These are phyloP conservation scores for Uronychia binucleata DNA, from an alignment of 73 alveolate species.

Conservation along the genomic window DNA sequence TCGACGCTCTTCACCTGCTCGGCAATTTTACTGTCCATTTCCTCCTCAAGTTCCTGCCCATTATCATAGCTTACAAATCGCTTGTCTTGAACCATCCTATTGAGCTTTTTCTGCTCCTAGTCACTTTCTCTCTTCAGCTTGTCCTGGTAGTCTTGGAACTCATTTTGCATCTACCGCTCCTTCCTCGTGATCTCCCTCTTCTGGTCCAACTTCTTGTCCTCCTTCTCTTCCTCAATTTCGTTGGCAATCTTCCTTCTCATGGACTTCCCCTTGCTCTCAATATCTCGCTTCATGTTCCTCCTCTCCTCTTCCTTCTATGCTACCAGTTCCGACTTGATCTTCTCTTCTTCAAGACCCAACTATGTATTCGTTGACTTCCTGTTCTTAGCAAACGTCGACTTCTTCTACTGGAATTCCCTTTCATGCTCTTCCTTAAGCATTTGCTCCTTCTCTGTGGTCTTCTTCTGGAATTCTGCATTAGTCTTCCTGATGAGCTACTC, in stretches of 20 bases:
- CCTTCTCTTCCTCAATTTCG: constrained; percentile 9
- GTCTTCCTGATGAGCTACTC: background rate
- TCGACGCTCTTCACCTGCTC: background rate
- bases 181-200: constrained; percentile 17
- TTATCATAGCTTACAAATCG: background rate
- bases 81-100: background rate
- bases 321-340: background rate
- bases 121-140: constrained; percentile 9
- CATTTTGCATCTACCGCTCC: constrained; percentile 4
- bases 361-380: background rate
- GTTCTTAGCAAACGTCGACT: background rate
- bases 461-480: constrained; percentile 7
- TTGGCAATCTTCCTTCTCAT: constrained; percentile 4
- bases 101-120: background rate
- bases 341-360: background rate
- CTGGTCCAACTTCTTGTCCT: background rate
- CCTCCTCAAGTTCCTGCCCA: background rate
- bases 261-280: constrained; percentile 11
- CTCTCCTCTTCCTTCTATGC: background rate
- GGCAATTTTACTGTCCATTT: background rate
- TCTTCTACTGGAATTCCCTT: background rate
- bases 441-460: constrained; percentile 24
- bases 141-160: constrained; percentile 15
- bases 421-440: constrained; percentile 3
- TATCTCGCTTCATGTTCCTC: constrained; percentile 22